phyloP scores from a whole-genome alignment of 148 eudicot species.

The Chenopodium quinoa region DNA sequence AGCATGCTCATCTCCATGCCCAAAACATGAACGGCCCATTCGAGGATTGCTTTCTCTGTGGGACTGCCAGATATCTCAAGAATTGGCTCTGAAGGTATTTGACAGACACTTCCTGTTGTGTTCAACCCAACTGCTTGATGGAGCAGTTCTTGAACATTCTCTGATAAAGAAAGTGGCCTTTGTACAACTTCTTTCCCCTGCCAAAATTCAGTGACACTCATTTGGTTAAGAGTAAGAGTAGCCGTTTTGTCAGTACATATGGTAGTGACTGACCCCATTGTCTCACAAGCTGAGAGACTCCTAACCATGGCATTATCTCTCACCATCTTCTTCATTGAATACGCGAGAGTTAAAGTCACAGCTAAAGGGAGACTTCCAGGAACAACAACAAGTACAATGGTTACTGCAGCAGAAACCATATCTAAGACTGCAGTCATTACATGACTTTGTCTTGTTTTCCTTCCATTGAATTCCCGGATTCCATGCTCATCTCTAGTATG shows the following conservation, averaged over 20 bases:
- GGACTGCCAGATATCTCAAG: conserved; percentile 31
- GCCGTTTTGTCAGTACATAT: conserved; percentile 31
- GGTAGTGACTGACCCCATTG: no score
- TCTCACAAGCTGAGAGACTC: no score
- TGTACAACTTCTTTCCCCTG: conserved; percentile 9
- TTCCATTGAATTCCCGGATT: conserved; percentile 9
- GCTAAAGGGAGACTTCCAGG: conserved; percentile 30
- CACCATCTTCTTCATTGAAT: conserved; percentile 29
- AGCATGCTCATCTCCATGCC: conserved; percentile 18
- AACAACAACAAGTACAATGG: conserved; percentile 30
- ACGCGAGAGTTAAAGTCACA: conserved; percentile 28
- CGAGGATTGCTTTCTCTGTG: conserved; percentile 33
- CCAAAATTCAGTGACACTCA: conserved; percentile 26
- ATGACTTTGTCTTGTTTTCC: conserved; percentile 21
- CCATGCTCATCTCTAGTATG: conserved; percentile 2
- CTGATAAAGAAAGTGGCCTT: not conserved
- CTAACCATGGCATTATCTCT: conserved; percentile 7
- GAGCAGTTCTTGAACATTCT: not conserved
- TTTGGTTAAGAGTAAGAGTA: conserved; percentile 31
- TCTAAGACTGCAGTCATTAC: conserved; percentile 21
- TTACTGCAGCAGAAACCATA: conserved; percentile 23
- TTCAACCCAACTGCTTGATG: conserved; percentile 17
- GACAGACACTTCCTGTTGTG: conserved; percentile 14
- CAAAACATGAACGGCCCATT: conserved; percentile 31
- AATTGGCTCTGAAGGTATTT: not conserved